Base-by-base conservation (phyloP, 495 filamentous ascomycete genomes). In the Bombardia bombarda region DNA sequence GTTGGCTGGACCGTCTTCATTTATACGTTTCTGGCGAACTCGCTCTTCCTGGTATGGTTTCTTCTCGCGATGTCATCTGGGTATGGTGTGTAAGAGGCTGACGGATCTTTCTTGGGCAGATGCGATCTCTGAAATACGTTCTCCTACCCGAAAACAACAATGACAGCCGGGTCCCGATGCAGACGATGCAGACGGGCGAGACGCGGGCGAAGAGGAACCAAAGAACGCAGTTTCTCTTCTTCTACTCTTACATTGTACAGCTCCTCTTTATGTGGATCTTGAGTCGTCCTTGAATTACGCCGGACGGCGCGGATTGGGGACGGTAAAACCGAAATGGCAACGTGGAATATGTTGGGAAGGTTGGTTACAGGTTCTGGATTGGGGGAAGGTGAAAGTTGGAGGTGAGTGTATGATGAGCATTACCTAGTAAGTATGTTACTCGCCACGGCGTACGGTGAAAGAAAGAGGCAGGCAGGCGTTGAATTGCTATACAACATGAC, bases 261-360 rank as follows among this genome's bases (percentile, higher is more conserved):
- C 79, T 97, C 36, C 56, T 90, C 42, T 94, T 96, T 60, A 96
- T 96, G 86, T 90, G 92, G 83, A 77, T 90, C 48, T 70, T 98
- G 45, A 93, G 62, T 52, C 58, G 66, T 45, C 55, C 57, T 3
- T 67, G 40, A 42, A 23, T 14, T 5, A n/a, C n/a, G n/a, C n/a
- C n/a, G n/a, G n/a, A n/a, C n/a, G n/a, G n/a, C n/a, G n/a, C n/a
- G n/a, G n/a, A n/a, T n/a, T n/a, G n/a, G n/a, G n/a, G n/a, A n/a
- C n/a, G n/a, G n/a, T n/a, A n/a, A n/a, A n/a, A n/a, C n/a, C n/a
- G n/a, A n/a, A n/a, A n/a, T n/a, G n/a, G n/a, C n/a, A n/a, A n/a
- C n/a, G n/a, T n/a, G n/a, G n/a, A n/a, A n/a, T n/a, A n/a, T n/a
- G n/a, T n/a, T n/a, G n/a, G n/a, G n/a, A n/a, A n/a, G n/a, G n/a